Base-by-base conservation (phyloP, 345 rosid species). In the Anacardium occidentale region DNA sequence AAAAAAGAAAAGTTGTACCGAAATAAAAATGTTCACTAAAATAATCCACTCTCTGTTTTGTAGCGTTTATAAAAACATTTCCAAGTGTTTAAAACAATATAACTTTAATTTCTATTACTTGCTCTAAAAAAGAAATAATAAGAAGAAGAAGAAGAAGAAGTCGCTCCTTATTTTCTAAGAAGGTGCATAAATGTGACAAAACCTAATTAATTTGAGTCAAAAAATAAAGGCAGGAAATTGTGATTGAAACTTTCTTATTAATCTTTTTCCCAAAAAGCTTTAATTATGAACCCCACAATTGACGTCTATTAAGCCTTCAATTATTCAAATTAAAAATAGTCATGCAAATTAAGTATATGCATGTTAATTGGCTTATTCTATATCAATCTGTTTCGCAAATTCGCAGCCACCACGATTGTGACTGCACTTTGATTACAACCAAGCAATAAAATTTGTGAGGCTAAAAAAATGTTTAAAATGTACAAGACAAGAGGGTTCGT, bases 231-330 rank as follows among this genome's bases (percentile, higher is more conserved):
- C 15, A 21, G 22, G 53, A 69, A 62, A 26, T 44, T 40, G 57
- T 32, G 51, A 26, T 53, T 67, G 56, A 75, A 62, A 48, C 40
- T 61, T 44, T 62, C 76, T 60, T 47, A 18, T 54, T 52, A 44
- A 45, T 70, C 52, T 64, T 48, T 40, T 7, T 10, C 44, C 34
- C 73, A 66, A 62, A 40, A 14, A 24, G 60, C 62, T 73, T 77
- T 73, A 56, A 44, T 55, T 62, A 73, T 68, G 21, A 52, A 78
- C 78, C 79, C 79, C 70, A 56, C 57, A 62, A 66, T 64, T 74
- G 2, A 50, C 56, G 29, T 29, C 3, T 37, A 37, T 37, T 50
- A 64, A 58, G 54, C 54, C 34, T 54, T 44, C 50, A 65, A 29
- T 51, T 47, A 65, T 26, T 56, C 7, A 22, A 47, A 24, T 18